phyloP scores from a whole-genome alignment of 2,329 filamentous ascomycete species.

The Cordyceps cateniannulata region DNA sequence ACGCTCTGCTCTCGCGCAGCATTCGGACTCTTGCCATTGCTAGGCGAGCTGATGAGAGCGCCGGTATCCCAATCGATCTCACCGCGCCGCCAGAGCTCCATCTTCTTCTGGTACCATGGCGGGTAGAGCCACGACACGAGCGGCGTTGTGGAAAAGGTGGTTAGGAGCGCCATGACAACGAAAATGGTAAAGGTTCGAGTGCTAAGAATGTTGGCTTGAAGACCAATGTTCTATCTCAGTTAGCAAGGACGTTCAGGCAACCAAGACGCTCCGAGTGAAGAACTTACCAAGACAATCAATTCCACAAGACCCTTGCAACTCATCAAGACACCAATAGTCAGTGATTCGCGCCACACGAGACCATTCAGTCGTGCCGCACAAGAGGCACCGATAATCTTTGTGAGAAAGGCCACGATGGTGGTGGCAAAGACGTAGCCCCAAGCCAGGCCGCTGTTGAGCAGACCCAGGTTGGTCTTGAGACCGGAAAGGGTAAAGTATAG shows the following conservation, averaged over 20 bases:
- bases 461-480: constrained; percentile 77
- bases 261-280: not conserved
- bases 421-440: constrained; percentile 90
- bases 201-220: constrained; percentile 76
- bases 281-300: constrained; percentile 78
- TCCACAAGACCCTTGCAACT: constrained; percentile 95
- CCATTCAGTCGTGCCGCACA: constrained; percentile 69
- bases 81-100: constrained; percentile 59
- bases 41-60: constrained; percentile 28
- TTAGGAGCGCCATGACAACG: constrained; percentile 86
- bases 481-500: constrained; percentile 93
- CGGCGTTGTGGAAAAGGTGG: constrained; percentile 78
- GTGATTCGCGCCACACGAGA: constrained; percentile 82
- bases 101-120: constrained; percentile 48
- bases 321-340: constrained; percentile 86
- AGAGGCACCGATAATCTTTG: constrained; percentile 78
- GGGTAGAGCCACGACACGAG: constrained; percentile 70
- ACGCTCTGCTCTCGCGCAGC: constrained; percentile 6
- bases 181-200: constrained; percentile 85
- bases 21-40: constrained; percentile 1
- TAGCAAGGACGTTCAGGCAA: not conserved
- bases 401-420: constrained; percentile 72
- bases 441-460: constrained; percentile 72
- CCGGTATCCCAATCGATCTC: constrained; percentile 77
- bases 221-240: constrained; percentile 55